These are phyloP conservation scores for Dictyostelium firmibasis DNA, from an alignment of 78 protist species.

Conservation along the genomic window DNA sequence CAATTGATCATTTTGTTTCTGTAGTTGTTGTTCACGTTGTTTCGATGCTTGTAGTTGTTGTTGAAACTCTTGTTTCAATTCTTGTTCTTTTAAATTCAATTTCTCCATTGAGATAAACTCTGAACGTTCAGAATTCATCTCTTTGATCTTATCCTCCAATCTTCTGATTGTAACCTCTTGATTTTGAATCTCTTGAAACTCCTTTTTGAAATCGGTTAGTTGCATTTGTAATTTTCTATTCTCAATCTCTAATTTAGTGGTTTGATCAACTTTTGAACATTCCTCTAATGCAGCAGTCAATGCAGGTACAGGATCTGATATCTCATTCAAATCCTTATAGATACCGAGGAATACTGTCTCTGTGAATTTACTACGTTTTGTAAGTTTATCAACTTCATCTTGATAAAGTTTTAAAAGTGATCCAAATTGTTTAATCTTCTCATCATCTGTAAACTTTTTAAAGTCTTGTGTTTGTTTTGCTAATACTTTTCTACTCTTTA, in stretches of 20 bases:
- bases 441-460: constrained; percentile 65
- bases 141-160: constrained; percentile 79
- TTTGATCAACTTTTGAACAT: constrained; percentile 18
- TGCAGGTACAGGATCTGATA: constrained; percentile 68
- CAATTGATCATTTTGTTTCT: constrained; percentile 1
- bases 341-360: constrained; percentile 49
- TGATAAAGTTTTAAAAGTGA: constrained; percentile 70
- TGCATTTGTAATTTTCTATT: constrained; percentile 57
- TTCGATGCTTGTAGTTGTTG: constrained; percentile 7
- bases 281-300: constrained; percentile 69
- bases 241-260: constrained; percentile 66
- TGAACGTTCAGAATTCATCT: not conserved
- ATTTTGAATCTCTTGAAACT: constrained; percentile 80
- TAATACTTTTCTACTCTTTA: constrained; percentile 57
- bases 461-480: constrained; percentile 79
- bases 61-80: constrained; percentile 20
- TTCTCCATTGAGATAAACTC: not conserved
- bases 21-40: constrained; percentile 37
- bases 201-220: constrained; percentile 49
- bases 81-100: constrained; percentile 26
- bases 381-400: constrained; percentile 75
- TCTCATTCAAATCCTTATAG: constrained; percentile 53
- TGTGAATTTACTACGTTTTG: constrained; percentile 62
- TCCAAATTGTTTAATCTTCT: constrained; percentile 58
- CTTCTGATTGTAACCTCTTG: constrained; percentile 81